These are phyloP conservation scores for Medicago ruthenica DNA, from an alignment of 306 rosid species.

Conservation along the genomic window DNA sequence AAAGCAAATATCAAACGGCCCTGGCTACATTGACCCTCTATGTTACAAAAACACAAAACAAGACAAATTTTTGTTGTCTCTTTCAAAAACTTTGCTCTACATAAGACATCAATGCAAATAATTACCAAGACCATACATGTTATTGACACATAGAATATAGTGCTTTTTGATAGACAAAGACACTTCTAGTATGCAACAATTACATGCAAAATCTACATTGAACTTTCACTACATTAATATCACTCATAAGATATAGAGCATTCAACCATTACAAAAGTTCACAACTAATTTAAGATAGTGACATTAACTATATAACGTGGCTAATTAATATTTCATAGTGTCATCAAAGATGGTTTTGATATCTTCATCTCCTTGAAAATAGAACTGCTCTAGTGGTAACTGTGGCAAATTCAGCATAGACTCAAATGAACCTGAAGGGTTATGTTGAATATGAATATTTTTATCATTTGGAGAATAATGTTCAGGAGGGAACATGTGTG, in stretches of 20 bases:
- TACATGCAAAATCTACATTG: conserved; percentile 19
- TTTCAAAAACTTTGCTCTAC: conserved; percentile 2
- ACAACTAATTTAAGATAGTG: conserved; percentile 20
- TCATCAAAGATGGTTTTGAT: conserved; percentile 31
- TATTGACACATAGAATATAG: conserved; percentile 10
- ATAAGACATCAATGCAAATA: conserved; percentile 13
- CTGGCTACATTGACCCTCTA: background rate
- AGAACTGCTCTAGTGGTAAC: conserved; percentile 32
- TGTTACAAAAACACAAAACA: conserved; percentile 11
- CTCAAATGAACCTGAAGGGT: conserved; percentile 25
- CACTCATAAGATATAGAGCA: background rate
- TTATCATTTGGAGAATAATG: background rate
- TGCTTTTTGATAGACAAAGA: conserved; percentile 12
- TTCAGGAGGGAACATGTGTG: background rate
- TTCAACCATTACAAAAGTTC: conserved; percentile 17
- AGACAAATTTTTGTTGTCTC: background rate
- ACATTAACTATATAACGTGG: conserved; percentile 35
- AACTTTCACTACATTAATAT: conserved; percentile 29
- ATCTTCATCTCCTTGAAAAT: conserved; percentile 45
- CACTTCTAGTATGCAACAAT: conserved; percentile 31
- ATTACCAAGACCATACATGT: background rate
- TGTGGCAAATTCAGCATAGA: conserved; percentile 36
- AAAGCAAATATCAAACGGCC: background rate
- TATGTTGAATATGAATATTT: conserved; percentile 17
- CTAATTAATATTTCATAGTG: conserved; percentile 46